Base-by-base conservation (phyloP, 192 early-diverging fungal species). In the Coemansia sp. region DNA sequence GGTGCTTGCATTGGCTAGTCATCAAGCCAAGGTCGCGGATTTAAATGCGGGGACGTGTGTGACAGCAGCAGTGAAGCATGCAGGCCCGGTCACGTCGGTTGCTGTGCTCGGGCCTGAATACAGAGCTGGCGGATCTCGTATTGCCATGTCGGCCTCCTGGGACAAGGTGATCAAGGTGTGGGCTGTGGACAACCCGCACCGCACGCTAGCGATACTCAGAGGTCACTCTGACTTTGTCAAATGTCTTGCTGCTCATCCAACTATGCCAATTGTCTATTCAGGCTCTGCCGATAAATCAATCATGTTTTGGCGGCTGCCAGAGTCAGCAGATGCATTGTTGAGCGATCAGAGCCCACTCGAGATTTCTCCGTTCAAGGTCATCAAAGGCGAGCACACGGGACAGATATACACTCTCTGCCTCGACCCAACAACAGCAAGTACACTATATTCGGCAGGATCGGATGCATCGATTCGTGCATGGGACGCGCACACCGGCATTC, bases 141-240 rank as follows among this genome's bases (percentile, higher is more conserved):
- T 93, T 54, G 96, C 92, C 1, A 50, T 74, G 18, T 81, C 78
- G 19, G 93, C 91, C 22, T 95, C 96, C 7, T 98, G 96, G 96
- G 96, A 98, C 78, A 96, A 94, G 74, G 88, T 88, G 0, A 74
- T 94, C 58, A 87, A 77, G 47, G 85, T 93, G 44, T 98, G 94
- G 94, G 78, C 92, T 50, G 80, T 87, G 2, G 84, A 91, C 47
- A 52, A 86, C 71, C 89, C 90, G 10, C 78, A 84, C 50, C 78
- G 85, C 38, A 85, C 82, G 49, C 65, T 97, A 24, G 73, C 80
- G 0, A 92, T 89, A 4, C 85, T 90, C 51, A 65, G 60, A 19
- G 89, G 87, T 0, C 96, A 98, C 70, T 71, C 86, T 4, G 96
- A 98, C 74, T 97, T 98, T 77, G 86, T 98, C 49, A 98, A 98